Base-by-base conservation (phyloP, 177 flowering plant genomes). In the Vitis hybrid region DNA sequence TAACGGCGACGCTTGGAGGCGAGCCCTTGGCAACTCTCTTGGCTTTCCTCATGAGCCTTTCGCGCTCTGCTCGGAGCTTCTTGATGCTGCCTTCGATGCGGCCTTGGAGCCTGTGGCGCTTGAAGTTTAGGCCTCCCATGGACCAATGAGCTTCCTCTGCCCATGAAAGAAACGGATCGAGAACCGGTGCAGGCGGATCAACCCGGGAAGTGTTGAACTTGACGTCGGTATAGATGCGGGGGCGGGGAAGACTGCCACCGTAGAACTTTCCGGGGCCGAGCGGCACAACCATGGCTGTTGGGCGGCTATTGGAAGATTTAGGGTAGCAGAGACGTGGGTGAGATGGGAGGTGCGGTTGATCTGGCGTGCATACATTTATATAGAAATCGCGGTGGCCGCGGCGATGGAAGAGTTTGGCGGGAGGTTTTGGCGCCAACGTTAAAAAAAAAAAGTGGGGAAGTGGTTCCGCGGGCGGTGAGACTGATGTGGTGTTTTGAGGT, bases 81-180 rank as follows among this genome's bases (percentile, higher is more conserved):
- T 74, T 55, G 70, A 92, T 74, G 67, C 66, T 88, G 18, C 98
- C 98, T 60, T 94, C 98, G 62, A 94, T 92, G 55, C 82, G 86
- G 12, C 98, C 98, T 60, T 88, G 95, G 19, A 86, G 86, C 40
- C 97, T 83, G 59, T 67, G 83, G 71, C 94, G 97, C 57, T 77
- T 68, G 86, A 87, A 80, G 79, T 84, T 85, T 60, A 88, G 86
- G 18, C 98, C 97, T 0, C 98, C 97, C 98, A 92, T 94, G 13
- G 95, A 86, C 98, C 97, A 94, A 74, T 94, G 98, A 10, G 97
- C 97, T 3, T 92, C 92, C 19, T 69, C 61, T 0, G 98, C 98
- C 98, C 98, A 94, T 0, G 89, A 77, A 17, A 92, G 85, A 0
- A 94, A 71, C 14, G 98, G 89, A n/a, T 87, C 95, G 34, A 75